These are phyloP conservation scores for Sarcodon sp. DNA, from an alignment of 768 basidiomycete species.

Conservation along the genomic window DNA sequence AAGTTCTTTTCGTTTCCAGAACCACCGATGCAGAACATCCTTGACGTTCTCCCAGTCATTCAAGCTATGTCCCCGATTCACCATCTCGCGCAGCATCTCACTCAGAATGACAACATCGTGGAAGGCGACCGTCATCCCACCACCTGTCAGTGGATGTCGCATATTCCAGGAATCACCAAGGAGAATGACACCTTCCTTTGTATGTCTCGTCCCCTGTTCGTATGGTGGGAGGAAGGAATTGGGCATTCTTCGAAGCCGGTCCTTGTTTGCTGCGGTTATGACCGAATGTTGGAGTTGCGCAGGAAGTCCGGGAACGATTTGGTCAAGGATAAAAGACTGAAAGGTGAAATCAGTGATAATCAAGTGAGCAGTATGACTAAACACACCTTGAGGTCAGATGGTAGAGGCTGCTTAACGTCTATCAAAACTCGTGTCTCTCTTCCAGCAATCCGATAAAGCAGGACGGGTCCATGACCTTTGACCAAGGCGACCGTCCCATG, in stretches of 20 bases:
- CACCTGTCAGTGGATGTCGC: conserved; percentile 96
- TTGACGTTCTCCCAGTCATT: conserved; percentile 40
- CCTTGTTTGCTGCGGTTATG: conserved; percentile 54
- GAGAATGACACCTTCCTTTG: conserved; percentile 64
- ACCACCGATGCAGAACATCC: conserved; percentile 54
- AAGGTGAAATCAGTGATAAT: background rate
- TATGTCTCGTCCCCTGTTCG: conserved; percentile 36
- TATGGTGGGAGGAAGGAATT: conserved; percentile 85
- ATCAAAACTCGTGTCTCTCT: conserved; percentile 90
- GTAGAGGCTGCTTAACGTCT: conserved; percentile 77
- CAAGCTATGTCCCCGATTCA: conserved; percentile 11
- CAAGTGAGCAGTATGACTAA: background rate
- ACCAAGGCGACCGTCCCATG: conserved; percentile 81
- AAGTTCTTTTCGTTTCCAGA: conserved; percentile 77
- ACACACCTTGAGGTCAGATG: conserved; percentile 65
- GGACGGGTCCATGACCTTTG: conserved; percentile 73
- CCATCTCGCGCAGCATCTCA: conserved; percentile 38
- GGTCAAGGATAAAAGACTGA: conserved; percentile 55
- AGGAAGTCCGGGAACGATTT: conserved; percentile 78
- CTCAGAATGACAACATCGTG: conserved; percentile 72
- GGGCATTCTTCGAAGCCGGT: conserved; percentile 85
- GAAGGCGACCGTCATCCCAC: conserved; percentile 95
- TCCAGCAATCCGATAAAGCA: conserved; percentile 85
- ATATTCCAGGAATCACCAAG: conserved; percentile 98
- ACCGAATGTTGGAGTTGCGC: conserved; percentile 53